Evolutionary conservation across 345 rosid species (phyloP).

Genomic region (Bruguiera parviflora): DNA sequence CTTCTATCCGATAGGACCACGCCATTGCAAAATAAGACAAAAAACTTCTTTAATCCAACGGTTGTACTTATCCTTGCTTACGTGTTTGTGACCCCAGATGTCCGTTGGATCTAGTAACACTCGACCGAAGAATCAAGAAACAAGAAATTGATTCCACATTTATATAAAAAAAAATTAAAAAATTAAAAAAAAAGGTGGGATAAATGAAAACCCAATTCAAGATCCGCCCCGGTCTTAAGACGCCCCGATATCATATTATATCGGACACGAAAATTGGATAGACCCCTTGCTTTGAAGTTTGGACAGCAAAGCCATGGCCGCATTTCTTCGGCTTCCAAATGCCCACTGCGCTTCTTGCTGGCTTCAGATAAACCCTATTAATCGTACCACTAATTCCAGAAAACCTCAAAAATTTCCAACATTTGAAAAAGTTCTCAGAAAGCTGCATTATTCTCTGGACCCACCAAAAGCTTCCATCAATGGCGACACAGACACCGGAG

Average conservation of each 20-base stretch:
- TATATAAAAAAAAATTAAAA: too few species aligned
- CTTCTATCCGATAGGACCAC: background rate
- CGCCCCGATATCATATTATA: conserved; percentile 1
- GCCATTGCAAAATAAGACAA: background rate
- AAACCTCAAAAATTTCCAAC: background rate
- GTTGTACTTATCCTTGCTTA: background rate
- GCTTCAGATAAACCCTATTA: conserved; percentile 18
- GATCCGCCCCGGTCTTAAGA: background rate
- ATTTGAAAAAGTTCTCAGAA: background rate
- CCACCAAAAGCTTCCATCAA: conserved; percentile 34
- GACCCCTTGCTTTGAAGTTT: conserved; percentile 27
- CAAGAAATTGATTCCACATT: too few species aligned
- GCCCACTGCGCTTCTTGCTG: conserved; percentile 20
- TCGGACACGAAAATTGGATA: conserved; percentile 28
- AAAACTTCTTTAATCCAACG: background rate
- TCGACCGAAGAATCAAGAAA: too few species aligned
- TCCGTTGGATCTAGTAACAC: too few species aligned
- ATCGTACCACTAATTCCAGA: conserved; percentile 2
- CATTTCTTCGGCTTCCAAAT: conserved; percentile 46
- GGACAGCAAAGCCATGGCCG: conserved; percentile 41
- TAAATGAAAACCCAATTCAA: background rate
- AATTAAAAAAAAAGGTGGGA: too few species aligned
- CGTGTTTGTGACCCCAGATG: background rate
- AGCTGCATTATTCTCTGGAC: conserved; percentile 7
- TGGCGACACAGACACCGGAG: conserved; percentile 35